Evolutionary conservation across 192 early-diverging fungal species (phyloP), one percentile per base, ranked within the genome.

Genomic region (Endogone sp.): DNA sequence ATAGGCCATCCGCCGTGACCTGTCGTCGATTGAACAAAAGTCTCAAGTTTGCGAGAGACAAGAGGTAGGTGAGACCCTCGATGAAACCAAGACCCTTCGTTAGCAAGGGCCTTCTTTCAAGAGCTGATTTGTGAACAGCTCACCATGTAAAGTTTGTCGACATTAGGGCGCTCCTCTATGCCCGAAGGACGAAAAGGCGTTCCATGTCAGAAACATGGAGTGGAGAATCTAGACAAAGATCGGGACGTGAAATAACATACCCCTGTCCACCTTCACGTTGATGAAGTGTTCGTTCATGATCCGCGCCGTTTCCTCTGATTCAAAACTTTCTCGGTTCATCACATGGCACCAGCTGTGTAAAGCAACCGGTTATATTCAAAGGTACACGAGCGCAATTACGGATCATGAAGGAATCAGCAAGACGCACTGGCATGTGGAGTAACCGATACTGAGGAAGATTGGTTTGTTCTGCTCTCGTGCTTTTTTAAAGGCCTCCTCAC

Each of bases 1-100:
- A 90, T 88, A 10, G 88, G 88, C 88, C 88, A 90, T 28, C 88
- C 88, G 23, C 86, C 88, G 37, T 73, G 62, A 21, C 88, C 88
- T 13, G 85, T 76, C 22, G 82, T 75, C 6, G 37, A 49, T 49
- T 49, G 37, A 16, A 49, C 37, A 16, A 49, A 49, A 16, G 37
- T 49, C 37, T 49, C 16, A 16, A 49, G 37, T 16, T 6, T 16
- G 16, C 16, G 37, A 6, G 9, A 49, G 16, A 16, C 9, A 49
- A 0, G 37, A 49, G 1, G 37, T 49, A 11, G 37, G 37, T 49
- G 37, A 49, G 37, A 1, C 6, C n/a, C n/a, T n/a, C n/a, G n/a
- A n/a, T n/a, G n/a, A n/a, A n/a, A n/a, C n/a, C n/a, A n/a, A n/a
- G n/a, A n/a, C n/a, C n/a, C n/a, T n/a, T n/a, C n/a, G n/a, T n/a